Evolutionary conservation across 2,329 filamentous ascomycete species (phyloP).

Genomic region (Paraconiothyrium brasiliense): DNA sequence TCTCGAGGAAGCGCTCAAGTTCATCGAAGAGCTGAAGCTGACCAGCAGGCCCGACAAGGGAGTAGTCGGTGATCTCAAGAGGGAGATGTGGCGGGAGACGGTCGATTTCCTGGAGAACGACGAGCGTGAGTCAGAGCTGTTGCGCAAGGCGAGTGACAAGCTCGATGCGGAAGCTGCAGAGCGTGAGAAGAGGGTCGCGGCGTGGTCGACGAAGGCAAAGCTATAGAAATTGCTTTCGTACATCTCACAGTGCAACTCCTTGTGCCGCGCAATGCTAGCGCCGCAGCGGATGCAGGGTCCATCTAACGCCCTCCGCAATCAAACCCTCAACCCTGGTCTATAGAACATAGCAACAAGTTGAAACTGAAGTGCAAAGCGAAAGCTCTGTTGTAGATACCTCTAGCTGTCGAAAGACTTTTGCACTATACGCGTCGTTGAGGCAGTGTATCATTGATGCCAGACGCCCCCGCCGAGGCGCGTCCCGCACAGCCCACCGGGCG

Average conservation of each 20-base stretch:
- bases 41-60: background rate
- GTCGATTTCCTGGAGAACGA: background rate
- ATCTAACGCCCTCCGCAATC: constrained; percentile 3
- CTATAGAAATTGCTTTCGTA: background rate
- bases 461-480: constrained; percentile 8
- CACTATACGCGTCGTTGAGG: constrained; percentile 12
- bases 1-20: background rate
- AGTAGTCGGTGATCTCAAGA: background rate
- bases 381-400: background rate
- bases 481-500: constrained; percentile 16
- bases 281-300: constrained; percentile 38
- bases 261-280: constrained; percentile 11
- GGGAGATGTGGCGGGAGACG: background rate
- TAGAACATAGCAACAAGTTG: background rate
- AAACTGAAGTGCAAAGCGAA: background rate
- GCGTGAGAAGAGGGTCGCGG: background rate
- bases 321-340: background rate
- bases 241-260: constrained; percentile 12
- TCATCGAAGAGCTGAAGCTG: background rate
- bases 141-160: background rate
- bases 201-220: background rate
- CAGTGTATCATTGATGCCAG: background rate
- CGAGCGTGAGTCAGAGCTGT: background rate
- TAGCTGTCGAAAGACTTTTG: background rate
- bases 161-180: background rate